Percentiles rank a stretch among this genome's conserved stretches.
Conservation (phyloP, 202 grass and related monocot genomes). For the Zizania palustris region DNA sequence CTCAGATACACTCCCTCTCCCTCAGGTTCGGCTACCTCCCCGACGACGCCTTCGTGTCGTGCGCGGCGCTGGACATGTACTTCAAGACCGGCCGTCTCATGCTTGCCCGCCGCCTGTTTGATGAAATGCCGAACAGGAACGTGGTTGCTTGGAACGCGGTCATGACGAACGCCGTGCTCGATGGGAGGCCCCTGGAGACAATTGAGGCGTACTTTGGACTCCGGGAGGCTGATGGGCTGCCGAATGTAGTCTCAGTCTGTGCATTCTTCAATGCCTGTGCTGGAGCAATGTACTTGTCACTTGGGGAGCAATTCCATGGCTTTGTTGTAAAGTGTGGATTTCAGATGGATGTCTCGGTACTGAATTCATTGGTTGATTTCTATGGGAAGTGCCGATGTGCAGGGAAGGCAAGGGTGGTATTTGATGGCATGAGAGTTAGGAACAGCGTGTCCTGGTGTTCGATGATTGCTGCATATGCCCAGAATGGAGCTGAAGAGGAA, state of each 20-base stretch:
- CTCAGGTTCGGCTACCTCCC: constrained; percentile 63
- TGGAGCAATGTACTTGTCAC: constrained; percentile 37
- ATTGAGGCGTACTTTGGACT: constrained; percentile 61
- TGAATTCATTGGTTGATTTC: constrained; percentile 73
- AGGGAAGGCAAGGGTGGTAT: constrained; percentile 52
- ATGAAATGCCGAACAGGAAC: constrained; percentile 68
- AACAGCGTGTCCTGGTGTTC: constrained; percentile 83
- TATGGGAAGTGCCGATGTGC: constrained; percentile 66
- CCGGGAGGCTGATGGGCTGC: constrained; percentile 44
- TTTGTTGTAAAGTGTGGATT: constrained; percentile 56
- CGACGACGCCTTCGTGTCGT: constrained; percentile 65
- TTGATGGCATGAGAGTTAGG: constrained; percentile 60
- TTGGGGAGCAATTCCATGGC: constrained; percentile 66
- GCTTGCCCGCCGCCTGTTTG: constrained; percentile 60
- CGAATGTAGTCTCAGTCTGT: constrained; percentile 57
- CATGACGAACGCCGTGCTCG: constrained; percentile 66
- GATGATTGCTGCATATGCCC: constrained; percentile 61
- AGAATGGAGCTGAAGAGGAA: constrained; percentile 70
- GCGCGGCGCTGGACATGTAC: constrained; percentile 78
- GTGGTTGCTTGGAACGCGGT: constrained; percentile 71
- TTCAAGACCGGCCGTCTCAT: constrained; percentile 60
- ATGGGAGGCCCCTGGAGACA: constrained; percentile 57
- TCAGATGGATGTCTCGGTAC: constrained; percentile 49
- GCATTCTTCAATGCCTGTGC: constrained; percentile 82
- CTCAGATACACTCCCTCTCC: constrained; percentile 57